Base-by-base conservation (phyloP, 1,284 basidiomycete species). In the Papiliotrema laurentii region DNA sequence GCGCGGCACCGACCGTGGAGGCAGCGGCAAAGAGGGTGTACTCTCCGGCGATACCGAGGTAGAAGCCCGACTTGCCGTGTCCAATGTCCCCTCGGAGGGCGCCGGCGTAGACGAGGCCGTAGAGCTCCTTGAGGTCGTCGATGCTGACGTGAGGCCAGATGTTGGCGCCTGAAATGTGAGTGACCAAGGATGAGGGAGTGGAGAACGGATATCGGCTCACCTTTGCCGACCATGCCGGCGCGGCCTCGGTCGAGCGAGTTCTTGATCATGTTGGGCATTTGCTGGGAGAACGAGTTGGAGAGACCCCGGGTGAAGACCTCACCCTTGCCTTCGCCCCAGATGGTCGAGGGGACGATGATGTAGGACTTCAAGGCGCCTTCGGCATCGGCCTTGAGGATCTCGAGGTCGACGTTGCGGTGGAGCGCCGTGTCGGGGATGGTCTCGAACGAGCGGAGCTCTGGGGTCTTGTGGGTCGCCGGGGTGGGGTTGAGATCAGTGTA, bases 311-410 rank as follows among this genome's bases (percentile, higher is more conserved):
- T 42, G 51, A 45, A 59, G 9, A 59, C 55, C 28, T 51, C 55
- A 43, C 63, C 64, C 22, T 64, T 54, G 31, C 60, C 61, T 39
- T 59, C 52, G 14, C 70, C 73, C 53, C 69, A 75, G 54, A 75
- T 74, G 16, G 71, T 74, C 9, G 67, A 67, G 2, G 73, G 72
- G 2, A 72, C 55, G 38, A 74, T 58, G 41, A 75, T 69, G 57
- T 73, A 75, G 13, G 62, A 56, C 31, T 67, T 64, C 38, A 65
- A 56, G 28, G 60, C 51, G 5, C 64, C 66, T 27, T 49, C 55
- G n/a, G 56, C 54, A 49, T 71, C 71, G n/a, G 71, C 72, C 11
- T 55, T 58, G 28, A 71, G 49, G 39, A 75, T 69, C 10, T 60
- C 60, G n/a, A 69, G 46, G 43, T 71, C 67, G 49, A 69, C 62